Base-by-base conservation (phyloP, 805 yeast species). In the Wickerhamiella brachini region DNA sequence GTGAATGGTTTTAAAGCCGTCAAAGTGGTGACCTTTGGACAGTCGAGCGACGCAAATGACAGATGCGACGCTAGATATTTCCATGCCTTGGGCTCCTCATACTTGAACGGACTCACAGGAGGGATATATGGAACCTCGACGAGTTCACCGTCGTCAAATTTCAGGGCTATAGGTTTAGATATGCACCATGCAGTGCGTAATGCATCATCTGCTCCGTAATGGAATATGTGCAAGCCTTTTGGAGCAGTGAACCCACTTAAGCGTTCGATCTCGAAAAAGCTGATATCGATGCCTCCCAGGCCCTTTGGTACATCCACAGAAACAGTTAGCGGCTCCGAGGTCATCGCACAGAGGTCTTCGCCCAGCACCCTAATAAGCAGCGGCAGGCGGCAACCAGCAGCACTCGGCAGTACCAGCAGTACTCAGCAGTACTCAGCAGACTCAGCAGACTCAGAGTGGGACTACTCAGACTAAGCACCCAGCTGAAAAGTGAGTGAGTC, bases 201-300 rank as follows among this genome's bases (percentile, higher is more conserved):
- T 57, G 68, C 76, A 41, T 58, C 54, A 48, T 59, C 63, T 42
- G 63, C 62, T 0, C 77, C 74, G 64, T 75, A 71, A 62, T 81
- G 85, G 12, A 80, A 56, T 1, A 78, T 62, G 61, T 81, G 86
- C 0, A 71, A 46, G 0, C 85, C 85, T 3, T 61, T 52, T 0
- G 77, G 71, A 3, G 81, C 65, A 17, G 78, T 78, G 54, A 81
- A 69, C 1, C 85, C 85, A 51, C 63, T 66, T 22, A 76, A 65
- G 2, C 64, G 51, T 9, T 62, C 53, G 8, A 73, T 59, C 37
- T 65, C 67, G 66, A 77, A 75, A 59, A 73, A 76, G 53, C 70
- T 73, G 20, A 72, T 59, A 53, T 78, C 81, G 23, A 77, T 69
- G 1, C 82, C 82, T 0, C 68, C 59, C 1, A 66, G 54, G 65